phyloP scores from a whole-genome alignment of 805 yeast genomes.

The Saccharomycopsis malanga region DNA sequence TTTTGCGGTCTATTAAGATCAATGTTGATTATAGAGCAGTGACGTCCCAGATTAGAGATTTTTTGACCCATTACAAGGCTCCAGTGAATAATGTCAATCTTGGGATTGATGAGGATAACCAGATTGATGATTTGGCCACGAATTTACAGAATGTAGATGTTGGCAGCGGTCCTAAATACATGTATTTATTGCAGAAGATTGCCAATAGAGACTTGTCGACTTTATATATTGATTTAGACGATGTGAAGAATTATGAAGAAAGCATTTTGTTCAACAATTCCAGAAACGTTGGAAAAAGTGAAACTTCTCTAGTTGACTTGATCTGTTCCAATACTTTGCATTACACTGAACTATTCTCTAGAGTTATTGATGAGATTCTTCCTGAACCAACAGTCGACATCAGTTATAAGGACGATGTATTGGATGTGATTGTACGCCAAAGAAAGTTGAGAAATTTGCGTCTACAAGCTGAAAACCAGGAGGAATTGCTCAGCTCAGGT shows the following conservation, averaged over 20 bases:
- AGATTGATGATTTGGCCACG: slow-evolving; percentile 26
- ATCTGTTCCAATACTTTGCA: slow-evolving; percentile 71
- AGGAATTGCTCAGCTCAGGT: slow-evolving; percentile 46
- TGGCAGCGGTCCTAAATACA: slow-evolving; percentile 61
- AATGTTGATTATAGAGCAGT: slow-evolving; percentile 69
- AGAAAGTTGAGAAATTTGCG: slow-evolving; percentile 77
- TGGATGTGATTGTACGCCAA: slow-evolving; percentile 89
- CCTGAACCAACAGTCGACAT: slow-evolving; percentile 83
- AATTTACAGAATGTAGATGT: slow-evolving; percentile 24
- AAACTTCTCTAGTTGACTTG: slow-evolving; percentile 43
- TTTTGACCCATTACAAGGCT: slow-evolving; percentile 59
- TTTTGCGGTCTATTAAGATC: slow-evolving; percentile 59
- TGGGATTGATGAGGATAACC: slow-evolving; percentile 26
- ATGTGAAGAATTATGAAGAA: slow-evolving; percentile 63
- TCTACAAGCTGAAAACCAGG: slow-evolving; percentile 57
- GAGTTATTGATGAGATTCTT: slow-evolving; percentile 70
- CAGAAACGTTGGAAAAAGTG: slow-evolving; percentile 26
- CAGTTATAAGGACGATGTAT: slow-evolving; percentile 76
- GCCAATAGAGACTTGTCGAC: slow-evolving; percentile 77
- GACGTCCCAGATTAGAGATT: slow-evolving; percentile 50
- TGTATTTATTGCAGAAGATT: slow-evolving; percentile 63
- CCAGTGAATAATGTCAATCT: slow-evolving; percentile 6
- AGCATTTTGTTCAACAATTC: slow-evolving; percentile 31
- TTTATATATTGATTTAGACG: slow-evolving; percentile 74
- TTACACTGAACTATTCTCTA: slow-evolving; percentile 69